phyloP scores from a whole-genome alignment of 345 rosid species.

The Leavenworthia alabamica region DNA sequence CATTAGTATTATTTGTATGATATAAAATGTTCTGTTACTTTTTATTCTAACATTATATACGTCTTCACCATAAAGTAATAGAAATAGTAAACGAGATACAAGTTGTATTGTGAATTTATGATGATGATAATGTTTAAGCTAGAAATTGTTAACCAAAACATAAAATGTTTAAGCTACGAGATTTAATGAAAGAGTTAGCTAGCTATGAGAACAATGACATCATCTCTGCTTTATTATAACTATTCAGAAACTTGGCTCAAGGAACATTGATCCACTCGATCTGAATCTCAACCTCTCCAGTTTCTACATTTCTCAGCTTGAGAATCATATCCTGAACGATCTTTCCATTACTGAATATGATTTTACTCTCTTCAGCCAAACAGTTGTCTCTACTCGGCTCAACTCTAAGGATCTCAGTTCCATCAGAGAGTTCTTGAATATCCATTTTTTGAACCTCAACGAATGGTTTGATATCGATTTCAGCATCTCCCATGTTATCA shows the following conservation, averaged over 20 bases:
- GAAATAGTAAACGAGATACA: too few relatives aligned
- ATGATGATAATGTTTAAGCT: not conserved
- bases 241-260: constrained; percentile 5
- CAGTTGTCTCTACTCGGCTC: constrained; percentile 43
- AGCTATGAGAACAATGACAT: not conserved
- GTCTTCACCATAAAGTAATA: too few relatives aligned
- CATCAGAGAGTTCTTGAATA: constrained; percentile 37
- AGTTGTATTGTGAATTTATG: not conserved
- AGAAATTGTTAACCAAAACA: not conserved
- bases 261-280: constrained; percentile 51
- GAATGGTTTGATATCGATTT: constrained; percentile 47
- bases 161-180: constrained; percentile 1
- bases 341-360: constrained; percentile 37
- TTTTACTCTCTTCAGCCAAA: constrained; percentile 48
- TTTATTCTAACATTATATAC: too few relatives aligned
- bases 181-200: not conserved
- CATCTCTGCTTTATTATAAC: not conserved
- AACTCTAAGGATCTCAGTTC: constrained; percentile 38
- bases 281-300: constrained; percentile 56
- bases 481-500: constrained; percentile 70
- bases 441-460: constrained; percentile 37
- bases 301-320: constrained; percentile 43
- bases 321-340: constrained; percentile 50
- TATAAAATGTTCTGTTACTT: too few relatives aligned
- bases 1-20: too few relatives aligned